Conservation (phyloP, 495 filamentous ascomycete species). For the Talaromyces thailandensis region DNA sequence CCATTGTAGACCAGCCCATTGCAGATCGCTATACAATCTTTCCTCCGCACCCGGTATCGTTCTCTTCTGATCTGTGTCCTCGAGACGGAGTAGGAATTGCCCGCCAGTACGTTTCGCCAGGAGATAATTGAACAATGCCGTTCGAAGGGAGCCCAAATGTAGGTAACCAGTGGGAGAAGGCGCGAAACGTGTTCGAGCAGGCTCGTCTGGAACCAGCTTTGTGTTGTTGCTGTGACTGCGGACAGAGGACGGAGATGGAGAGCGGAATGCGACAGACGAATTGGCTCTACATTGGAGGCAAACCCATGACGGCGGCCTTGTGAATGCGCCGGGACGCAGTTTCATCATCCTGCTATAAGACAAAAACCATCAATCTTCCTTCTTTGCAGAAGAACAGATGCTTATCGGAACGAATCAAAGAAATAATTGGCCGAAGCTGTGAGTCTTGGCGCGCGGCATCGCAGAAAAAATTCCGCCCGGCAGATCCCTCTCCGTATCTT, state of each 20-base stretch:
- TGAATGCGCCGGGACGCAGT: slow-evolving; percentile 14
- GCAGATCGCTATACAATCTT: slow-evolving; percentile 64
- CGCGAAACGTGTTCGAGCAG: slow-evolving; percentile 87
- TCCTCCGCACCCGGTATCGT: slow-evolving; percentile 71
- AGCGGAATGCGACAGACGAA: slow-evolving; percentile 19
- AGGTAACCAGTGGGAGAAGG: slow-evolving; percentile 92
- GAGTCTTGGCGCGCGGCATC: not conserved
- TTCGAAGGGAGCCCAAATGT: slow-evolving; percentile 84
- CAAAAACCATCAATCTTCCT: not conserved
- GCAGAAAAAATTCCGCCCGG: slow-evolving; percentile 2
- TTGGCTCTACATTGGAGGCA: slow-evolving; percentile 30
- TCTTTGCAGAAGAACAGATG: not conserved
- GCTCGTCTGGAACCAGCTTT: slow-evolving; percentile 45
- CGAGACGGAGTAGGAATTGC: slow-evolving; percentile 86
- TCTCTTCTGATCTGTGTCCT: slow-evolving; percentile 92
- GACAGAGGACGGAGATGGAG: slow-evolving; percentile 10
- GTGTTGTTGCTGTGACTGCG: slow-evolving; percentile 21
- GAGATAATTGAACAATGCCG: slow-evolving; percentile 87
- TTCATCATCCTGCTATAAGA: slow-evolving; percentile 15
- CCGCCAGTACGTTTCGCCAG: slow-evolving; percentile 80
- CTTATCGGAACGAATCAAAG: not conserved
- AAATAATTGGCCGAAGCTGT: not conserved
- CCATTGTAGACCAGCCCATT: slow-evolving; percentile 87
- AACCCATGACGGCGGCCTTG: slow-evolving; percentile 31
- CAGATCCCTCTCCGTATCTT: slow-evolving; percentile 1